Base-by-base conservation (phyloP, 1,284 basidiomycete species). In the Schizophyllum commune region DNA sequence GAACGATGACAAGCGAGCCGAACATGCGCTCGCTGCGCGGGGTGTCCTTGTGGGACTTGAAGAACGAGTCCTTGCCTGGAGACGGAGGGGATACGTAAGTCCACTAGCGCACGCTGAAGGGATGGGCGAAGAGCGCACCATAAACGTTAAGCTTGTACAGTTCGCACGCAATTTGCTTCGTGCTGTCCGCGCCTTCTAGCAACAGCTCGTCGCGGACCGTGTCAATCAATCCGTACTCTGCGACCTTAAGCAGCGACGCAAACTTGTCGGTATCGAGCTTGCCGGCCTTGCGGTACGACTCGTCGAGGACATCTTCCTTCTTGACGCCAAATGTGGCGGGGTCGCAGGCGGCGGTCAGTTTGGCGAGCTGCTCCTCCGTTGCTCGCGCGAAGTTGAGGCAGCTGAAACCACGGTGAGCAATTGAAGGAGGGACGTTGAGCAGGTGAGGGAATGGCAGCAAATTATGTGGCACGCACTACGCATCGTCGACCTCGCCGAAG, bases 1-100 rank as follows among this genome's bases (percentile, higher is more conserved):
- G 73, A 7, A 78, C 70, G 55, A 80, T 60, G 19, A 81, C 74
- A 13, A 80, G 75, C 1, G 79, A 80, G n/a, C 74, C 79, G 57
- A 80, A 76, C 77, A 78, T 79, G 15, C 66, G 68, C 17, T 69
- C 63, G n/a, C 67, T 65, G 2, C 72, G 72, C 3, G 76, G 75
- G 0, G 76, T 79, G 60, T 79, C 77, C 55, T 74, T 69, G 67
- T 78, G 77, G 0, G 74, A 56, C 58, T 77, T 77, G 71, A 78
- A 79, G 65, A 79, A 79, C 0, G 72, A 72, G 2, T 72, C 76
- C 55, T 73, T 62, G 11, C 71, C 77, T 78, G 47, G 0, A 57
- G 4, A n/a, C n/a, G n/a, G n/a, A 20, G 8, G 47, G 19, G n/a
- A 56, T 6, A 15, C 34, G n/a, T 54, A 21, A n/a, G 22, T 34